Evolutionary conservation across 331 rosid species (phyloP), one percentile per base, ranked within the genome.

Genomic region (Malus hybrid): DNA sequence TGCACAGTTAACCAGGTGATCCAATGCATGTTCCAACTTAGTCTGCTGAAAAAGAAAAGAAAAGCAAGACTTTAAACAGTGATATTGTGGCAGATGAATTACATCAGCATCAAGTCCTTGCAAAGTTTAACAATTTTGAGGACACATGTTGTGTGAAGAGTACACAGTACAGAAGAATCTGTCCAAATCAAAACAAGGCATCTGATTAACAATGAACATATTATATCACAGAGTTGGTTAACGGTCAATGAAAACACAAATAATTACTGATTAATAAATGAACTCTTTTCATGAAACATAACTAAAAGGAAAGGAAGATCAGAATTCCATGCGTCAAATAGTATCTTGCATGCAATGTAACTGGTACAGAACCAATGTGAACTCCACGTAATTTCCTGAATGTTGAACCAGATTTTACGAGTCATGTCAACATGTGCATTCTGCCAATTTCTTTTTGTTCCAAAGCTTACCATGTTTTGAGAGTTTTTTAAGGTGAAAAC

Each of bases 1-100:
- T 29, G 85, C 46, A 81, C 92, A 91, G 77, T 83, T 73, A 77
- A 87, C 78, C 73, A 90, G 56, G 77, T 88, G 90, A 77, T 83
- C 88, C 62, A 88, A 71, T 77, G 96, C 77, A 78, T 73, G 81
- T 69, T 90, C 90, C 86, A 90, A 73, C 63, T 70, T 79, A 48
- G 84, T 69, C 90, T 83, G 90, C 81, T 33, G 54, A 77, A 84
- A 44, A 61, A 50, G 27, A 77, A 75, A 48, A 12, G 22, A 50
- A 42, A 52, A 44, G 20, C 19, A 71, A 29, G 14, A 46, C 63
- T 67, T 62, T 34, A 67, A 61, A 28, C 71, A 64, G 32, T 33
- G 63, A 39, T 36, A 39, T 42, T 8, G n/a, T 34, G 36, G 34
- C 54, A 20, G 68, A 39, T 24, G 18, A 10, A 55, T 39, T 59